Evolutionary conservation across 495 filamentous ascomycete genomes (phyloP).

Genomic region (Aspergillus wentii): DNA sequence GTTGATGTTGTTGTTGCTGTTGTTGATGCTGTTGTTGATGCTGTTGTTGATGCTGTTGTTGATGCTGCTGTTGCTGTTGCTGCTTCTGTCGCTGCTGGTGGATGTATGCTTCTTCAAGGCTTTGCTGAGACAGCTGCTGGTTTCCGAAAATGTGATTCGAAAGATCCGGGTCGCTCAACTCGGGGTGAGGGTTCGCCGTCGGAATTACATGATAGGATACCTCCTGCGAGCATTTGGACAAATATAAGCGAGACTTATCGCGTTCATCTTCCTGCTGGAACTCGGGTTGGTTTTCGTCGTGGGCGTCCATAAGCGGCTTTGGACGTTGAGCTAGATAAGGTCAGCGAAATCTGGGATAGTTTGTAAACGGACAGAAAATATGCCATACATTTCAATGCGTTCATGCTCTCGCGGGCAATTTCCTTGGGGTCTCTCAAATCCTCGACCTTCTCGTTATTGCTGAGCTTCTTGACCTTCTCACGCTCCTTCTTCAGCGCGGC

Average conservation of each 20-base stretch:
- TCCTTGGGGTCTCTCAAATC: constrained; percentile 39
- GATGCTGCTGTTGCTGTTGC: constrained; percentile 26
- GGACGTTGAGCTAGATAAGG: constrained; percentile 28
- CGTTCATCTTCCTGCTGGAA: constrained; percentile 51
- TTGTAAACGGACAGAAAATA: constrained; percentile 4
- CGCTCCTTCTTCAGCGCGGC: constrained; percentile 77
- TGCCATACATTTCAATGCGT: constrained; percentile 33
- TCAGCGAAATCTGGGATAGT: no score
- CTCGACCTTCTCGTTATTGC: constrained; percentile 44
- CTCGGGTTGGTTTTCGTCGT: constrained; percentile 53
- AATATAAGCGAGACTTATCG: constrained; percentile 45
- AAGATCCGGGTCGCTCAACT: constrained; percentile 42
- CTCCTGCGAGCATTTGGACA: constrained; percentile 53
- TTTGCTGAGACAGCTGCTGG: constrained; percentile 42
- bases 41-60: constrained; percentile 29
- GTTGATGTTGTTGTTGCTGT: constrained; percentile 19
- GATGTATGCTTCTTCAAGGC: constrained; percentile 47
- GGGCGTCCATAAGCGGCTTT: constrained; percentile 32
- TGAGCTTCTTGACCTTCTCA: constrained; percentile 43
- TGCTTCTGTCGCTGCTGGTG: constrained; percentile 39
- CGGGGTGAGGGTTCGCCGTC: constrained; percentile 40
- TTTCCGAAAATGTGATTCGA: constrained; percentile 41
- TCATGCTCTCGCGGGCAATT: constrained; percentile 37
- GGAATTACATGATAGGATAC: constrained; percentile 52
- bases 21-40: constrained; percentile 21